Evolutionary conservation across 306 rosid species (phyloP), one percentile per base, ranked within the genome.

Genomic region (Castanospermum australe): DNA sequence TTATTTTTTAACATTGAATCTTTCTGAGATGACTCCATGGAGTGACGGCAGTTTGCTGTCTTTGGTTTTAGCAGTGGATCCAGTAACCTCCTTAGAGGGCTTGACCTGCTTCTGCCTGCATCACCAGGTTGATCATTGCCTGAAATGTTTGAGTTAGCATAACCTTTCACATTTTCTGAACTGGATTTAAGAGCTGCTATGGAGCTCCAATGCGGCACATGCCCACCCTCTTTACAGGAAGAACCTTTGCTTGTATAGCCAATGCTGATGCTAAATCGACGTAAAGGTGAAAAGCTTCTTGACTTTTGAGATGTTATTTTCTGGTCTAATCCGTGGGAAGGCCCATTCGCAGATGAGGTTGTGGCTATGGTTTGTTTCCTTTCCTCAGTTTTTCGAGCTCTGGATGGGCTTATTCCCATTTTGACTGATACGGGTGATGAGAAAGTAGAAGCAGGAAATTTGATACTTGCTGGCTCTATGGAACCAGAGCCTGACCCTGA

Each of bases 61-160:
- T 85, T 94, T 8, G 96, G 85, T 84, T 90, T 91, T 77, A 93
- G 85, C 32, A 96, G 80, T 56, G 98, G 98, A 73, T 91, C 92
- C 70, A 96, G 90, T 71, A 96, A 88, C 81, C 99, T 86, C 85
- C 97, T 89, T 67, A 96, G 84, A 80, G 99, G 99, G 81, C 98
- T 92, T 35, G 96, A 90, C 89, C 88, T 90, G 76, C 89, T 77
- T 84, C 84, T 88, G 79, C 77, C 50, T 75, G 84, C 82, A 73
- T 77, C 86, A 20, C 55, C 84, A 79, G 81, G 82, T 60, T 88
- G 89, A 42, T 87, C 93, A 56, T 59, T 81, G 78, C 76, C 86
- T 28, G 91, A 79, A 71, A n/a, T 77, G 81, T 89, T 84, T 76
- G 79, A 73, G 76, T 66, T 47, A 76, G 88, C 20, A 75, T 87